Evolutionary conservation across 225 moss, liverwort and hornwort genomes (phyloP).

Genomic region (Pseudisothecium myosuroides): DNA sequence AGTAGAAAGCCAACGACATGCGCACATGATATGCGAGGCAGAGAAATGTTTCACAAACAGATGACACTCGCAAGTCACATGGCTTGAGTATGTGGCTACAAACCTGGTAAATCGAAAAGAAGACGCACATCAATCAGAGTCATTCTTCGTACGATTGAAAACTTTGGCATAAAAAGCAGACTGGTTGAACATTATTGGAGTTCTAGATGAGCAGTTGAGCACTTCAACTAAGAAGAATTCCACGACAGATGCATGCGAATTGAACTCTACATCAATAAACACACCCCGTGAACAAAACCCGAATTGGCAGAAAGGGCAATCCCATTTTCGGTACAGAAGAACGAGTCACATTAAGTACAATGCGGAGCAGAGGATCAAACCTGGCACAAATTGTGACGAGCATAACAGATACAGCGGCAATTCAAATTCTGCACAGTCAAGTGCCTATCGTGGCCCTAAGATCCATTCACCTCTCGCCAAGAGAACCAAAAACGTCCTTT

Average conservation of each 20-base stretch:
- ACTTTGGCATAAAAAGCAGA: background rate
- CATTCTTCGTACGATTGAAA: background rate
- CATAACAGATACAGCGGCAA: background rate
- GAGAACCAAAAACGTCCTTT: background rate
- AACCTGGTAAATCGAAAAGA: background rate
- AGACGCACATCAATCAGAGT: background rate
- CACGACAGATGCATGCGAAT: background rate
- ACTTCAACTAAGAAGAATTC: background rate
- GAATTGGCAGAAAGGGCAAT: background rate
- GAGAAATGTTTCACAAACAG: background rate
- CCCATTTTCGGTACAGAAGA: background rate
- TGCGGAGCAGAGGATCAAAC: background rate
- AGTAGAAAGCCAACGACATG: background rate
- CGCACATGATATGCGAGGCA: background rate
- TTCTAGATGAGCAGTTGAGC: background rate
- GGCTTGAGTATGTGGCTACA: background rate
- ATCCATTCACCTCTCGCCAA: background rate
- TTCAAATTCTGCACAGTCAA: background rate
- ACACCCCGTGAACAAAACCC: background rate
- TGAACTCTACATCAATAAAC: background rate
- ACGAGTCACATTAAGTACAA: background rate
- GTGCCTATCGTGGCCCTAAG: background rate
- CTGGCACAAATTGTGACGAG: background rate
- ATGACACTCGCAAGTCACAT: background rate
- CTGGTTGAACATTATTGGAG: background rate